Conservation (phyloP, 2,329 filamentous ascomycete species). For the Coniochaeta pulveracea region DNA sequence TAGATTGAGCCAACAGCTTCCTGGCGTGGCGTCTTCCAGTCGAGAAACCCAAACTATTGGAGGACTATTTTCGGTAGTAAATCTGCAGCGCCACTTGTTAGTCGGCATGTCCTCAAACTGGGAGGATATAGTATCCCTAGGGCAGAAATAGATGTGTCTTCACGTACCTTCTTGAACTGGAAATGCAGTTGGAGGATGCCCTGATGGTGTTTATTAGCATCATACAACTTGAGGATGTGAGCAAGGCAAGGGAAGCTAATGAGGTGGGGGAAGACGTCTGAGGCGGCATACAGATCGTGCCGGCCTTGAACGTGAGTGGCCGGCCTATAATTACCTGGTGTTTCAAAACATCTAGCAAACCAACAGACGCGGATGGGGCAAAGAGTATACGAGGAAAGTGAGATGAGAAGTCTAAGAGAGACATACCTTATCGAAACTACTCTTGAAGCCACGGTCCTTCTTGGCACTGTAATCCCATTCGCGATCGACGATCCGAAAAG, state of each 20-base stretch:
- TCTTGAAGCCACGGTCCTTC: slow-evolving; percentile 85
- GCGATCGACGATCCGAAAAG: slow-evolving; percentile 93
- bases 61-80: slow-evolving; percentile 25
- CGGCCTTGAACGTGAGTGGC: no score
- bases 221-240: slow-evolving; percentile 18
- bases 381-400: background rate
- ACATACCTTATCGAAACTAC: slow-evolving; percentile 91
- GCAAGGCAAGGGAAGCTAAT: slow-evolving; percentile 10
- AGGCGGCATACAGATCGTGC: no score
- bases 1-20: no score
- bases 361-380: no score
- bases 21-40: no score
- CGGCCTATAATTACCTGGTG: no score
- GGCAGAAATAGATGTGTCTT: background rate
- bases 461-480: slow-evolving; percentile 99
- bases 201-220: slow-evolving; percentile 39
- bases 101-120: slow-evolving; percentile 2
- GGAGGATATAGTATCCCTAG: background rate
- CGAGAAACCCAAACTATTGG: no score
- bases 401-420: background rate
- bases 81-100: slow-evolving; percentile 17
- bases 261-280: no score
- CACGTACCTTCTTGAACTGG: slow-evolving; percentile 86
- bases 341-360: no score
- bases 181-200: slow-evolving; percentile 95